Evolutionary conservation across 1,139 yeast genomes (phyloP), one percentile per base, ranked within the genome.

Genomic region (Pichia terricola): DNA sequence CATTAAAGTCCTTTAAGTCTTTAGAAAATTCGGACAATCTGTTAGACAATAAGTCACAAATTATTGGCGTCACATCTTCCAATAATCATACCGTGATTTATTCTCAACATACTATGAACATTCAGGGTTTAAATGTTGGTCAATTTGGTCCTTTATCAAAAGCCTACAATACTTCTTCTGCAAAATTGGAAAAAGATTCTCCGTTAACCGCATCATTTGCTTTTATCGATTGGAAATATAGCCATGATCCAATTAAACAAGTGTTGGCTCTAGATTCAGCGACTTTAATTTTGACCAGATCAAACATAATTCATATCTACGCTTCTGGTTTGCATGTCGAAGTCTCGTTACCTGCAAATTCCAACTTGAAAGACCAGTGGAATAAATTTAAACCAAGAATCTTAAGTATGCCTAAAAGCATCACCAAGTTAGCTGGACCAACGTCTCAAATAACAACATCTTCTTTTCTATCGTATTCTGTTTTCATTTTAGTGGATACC

Each of bases 111-210:
- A 72, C 70, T 9, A 55, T 87, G 6, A 75, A 68, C 50, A 64
- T 79, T 35, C 87, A 95, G 95, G 97, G 97, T 0, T 64, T 82
- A 32, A 85, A 87, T 58, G 65, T 79, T 31, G 97, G 97, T 0
- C 96, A 89, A 59, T 79, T 89, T 80, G 95, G 94, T 1, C 69
- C 77, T 39, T 51, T 64, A 8, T 53, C 61, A 1, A 43, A 50
- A 16, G 7, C 35, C 25, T 7, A 26, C 47, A 7, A 40, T 35
- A 38, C 10, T 6, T 27, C 26, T 16, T 5, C 26, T 5, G 16
- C 6, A 8, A 39, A 35, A 11, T 5, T 28, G 11, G 10, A 16
- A 22, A 9, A n/a, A 60, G 61, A 11, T 2, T 28, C 48, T 58
- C 4, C 57, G 5, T 22, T 30, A 2, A 32, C 32, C 10, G 56